phyloP scores from a whole-genome alignment of 2,329 filamentous ascomycete species.

The Exophiala calicioides region DNA sequence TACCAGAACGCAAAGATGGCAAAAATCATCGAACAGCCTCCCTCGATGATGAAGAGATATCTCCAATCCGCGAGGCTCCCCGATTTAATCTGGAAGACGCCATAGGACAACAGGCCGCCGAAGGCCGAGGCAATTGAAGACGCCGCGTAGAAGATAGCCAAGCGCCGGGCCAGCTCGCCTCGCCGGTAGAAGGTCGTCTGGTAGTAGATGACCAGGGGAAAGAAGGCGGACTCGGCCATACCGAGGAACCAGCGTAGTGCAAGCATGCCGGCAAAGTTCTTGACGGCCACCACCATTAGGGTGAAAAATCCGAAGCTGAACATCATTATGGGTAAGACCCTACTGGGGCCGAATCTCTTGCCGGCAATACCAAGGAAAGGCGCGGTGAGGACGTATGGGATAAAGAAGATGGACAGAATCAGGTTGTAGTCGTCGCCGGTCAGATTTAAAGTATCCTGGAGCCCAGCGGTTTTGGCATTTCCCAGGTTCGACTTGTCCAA shows the following conservation, averaged over 20 bases:
- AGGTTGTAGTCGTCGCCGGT: constrained; percentile 66
- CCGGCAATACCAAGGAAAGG: constrained; percentile 66
- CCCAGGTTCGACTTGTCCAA: constrained; percentile 54
- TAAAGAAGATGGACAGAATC: constrained; percentile 70
- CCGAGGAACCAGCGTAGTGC: constrained; percentile 70
- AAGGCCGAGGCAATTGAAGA: constrained; percentile 72
- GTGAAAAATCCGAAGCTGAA: constrained; percentile 67
- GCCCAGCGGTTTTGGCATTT: constrained; percentile 59
- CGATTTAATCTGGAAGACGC: constrained; percentile 59
- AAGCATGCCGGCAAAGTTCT: constrained; percentile 63
- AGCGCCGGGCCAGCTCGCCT: constrained; percentile 67
- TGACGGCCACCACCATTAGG: constrained; percentile 48
- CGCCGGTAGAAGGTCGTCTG: constrained; percentile 69
- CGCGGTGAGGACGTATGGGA: constrained; percentile 71
- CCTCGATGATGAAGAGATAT: constrained; percentile 60
- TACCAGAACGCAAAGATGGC: constrained; percentile 67
- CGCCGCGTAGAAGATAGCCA: constrained; percentile 74
- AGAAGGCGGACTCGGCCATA: constrained; percentile 68
- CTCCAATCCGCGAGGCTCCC: constrained; percentile 53
- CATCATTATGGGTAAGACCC: constrained; percentile 69
- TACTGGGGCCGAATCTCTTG: constrained; percentile 66
- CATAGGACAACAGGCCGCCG: constrained; percentile 60
- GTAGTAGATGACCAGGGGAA: constrained; percentile 68
- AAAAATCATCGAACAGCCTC: constrained; percentile 55
- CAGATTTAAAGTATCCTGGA: constrained; percentile 57